Percentiles rank a stretch among this genome's conserved stretches.
These are phyloP conservation scores for Phallus indusiatus DNA, from an alignment of 768 basidiomycete species.

Conservation along the genomic window DNA sequence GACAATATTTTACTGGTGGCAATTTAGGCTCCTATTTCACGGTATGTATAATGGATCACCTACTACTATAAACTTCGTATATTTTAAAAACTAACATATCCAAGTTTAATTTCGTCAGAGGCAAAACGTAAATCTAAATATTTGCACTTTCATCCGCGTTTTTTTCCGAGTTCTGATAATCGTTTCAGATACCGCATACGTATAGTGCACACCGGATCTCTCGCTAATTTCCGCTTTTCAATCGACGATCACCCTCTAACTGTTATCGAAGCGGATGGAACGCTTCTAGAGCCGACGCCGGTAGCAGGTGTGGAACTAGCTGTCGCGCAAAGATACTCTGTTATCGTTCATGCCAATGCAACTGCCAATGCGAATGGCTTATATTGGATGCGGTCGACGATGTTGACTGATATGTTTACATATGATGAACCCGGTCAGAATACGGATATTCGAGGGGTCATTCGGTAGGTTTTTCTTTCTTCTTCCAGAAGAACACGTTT, in stretches of 20 bases:
- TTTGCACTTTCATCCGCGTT: background rate
- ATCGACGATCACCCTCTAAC: conserved; percentile 38
- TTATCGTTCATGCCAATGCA: conserved; percentile 32
- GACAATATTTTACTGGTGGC: conserved; percentile 20
- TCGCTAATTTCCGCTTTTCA: conserved; percentile 35
- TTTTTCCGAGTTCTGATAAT: background rate
- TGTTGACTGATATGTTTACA: conserved; percentile 27
- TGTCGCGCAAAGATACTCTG: conserved; percentile 42
- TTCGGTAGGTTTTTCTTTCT: background rate
- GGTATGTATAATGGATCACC: background rate
- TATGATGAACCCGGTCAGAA: conserved; percentile 3
- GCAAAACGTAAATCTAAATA: conserved; percentile 15
- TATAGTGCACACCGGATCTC: conserved; percentile 37
- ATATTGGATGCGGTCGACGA: conserved; percentile 32
- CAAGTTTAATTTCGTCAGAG: conserved; percentile 26
- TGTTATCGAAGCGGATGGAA: conserved; percentile 42
- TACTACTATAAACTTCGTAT: background rate
- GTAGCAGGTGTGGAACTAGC: conserved; percentile 32
- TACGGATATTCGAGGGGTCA: conserved; percentile 1
- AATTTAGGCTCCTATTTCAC: conserved; percentile 23
- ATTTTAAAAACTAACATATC: conserved; percentile 14
- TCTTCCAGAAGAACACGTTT: background rate
- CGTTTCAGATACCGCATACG: conserved; percentile 34
- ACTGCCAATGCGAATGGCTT: conserved; percentile 25
- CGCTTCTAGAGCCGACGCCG: conserved; percentile 26